A percentile compares a stretch with the other conserved stretches of the same genome.
Conservation (phyloP, 768 basidiomycete species). For the Panaeolus cyanescens region DNA sequence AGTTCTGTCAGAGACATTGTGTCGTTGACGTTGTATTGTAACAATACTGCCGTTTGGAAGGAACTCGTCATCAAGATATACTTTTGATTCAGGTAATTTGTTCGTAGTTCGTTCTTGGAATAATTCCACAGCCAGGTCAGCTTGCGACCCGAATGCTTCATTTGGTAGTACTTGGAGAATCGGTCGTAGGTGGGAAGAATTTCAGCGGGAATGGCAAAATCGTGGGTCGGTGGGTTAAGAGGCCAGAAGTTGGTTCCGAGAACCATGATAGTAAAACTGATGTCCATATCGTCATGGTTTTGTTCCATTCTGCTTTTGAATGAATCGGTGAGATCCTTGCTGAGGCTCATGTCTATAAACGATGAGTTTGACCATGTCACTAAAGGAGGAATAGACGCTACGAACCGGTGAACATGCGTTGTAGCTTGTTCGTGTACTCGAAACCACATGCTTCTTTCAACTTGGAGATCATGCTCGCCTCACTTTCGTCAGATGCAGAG, state of each 20-base stretch:
- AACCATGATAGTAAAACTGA: conserved; percentile 92
- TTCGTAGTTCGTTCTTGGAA: conserved; percentile 93
- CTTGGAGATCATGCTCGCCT: conserved; percentile 97
- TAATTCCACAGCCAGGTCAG: conserved; percentile 99
- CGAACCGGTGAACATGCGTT: conserved; percentile 94
- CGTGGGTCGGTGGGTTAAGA: conserved; percentile 76
- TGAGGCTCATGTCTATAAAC: conserved; percentile 83
- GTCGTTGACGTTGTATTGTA: conserved; percentile 93
- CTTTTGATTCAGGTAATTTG: conserved; percentile 91
- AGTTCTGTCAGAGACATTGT: conserved; percentile 83
- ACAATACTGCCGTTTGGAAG: conserved; percentile 92
- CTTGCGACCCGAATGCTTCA: conserved; percentile 92
- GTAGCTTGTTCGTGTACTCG: conserved; percentile 95
- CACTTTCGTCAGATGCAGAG: conserved; percentile 94
- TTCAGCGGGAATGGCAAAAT: conserved; percentile 88
- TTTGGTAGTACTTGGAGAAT: conserved; percentile 91
- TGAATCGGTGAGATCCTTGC: conserved; percentile 92
- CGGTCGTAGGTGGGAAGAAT: conserved; percentile 86
- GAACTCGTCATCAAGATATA: conserved; percentile 96
- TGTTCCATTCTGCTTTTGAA: conserved; percentile 94
- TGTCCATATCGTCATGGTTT: conserved; percentile 82
- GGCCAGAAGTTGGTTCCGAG: conserved; percentile 98
- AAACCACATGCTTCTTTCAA: conserved; percentile 96
- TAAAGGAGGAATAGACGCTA: conserved; percentile 2
- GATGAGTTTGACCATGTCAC: not conserved